Evolutionary conservation across 768 basidiomycete species (phyloP).

Genomic region (Crassisporium funariophilum): DNA sequence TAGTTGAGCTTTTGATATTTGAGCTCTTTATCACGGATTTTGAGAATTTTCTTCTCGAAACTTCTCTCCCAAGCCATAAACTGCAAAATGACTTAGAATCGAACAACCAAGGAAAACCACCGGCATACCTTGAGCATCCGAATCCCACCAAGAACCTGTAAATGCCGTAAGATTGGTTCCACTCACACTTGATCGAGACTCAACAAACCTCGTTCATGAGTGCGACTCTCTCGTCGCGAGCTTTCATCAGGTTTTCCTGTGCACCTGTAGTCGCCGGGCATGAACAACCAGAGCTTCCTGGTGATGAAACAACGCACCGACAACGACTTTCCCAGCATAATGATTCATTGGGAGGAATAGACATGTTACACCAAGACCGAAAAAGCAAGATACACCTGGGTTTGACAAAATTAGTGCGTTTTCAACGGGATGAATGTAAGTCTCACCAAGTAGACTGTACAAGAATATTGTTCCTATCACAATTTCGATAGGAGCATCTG

Average conservation of each 20-base stretch:
- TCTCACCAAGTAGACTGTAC: slow-evolving; percentile 71
- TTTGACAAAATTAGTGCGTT: not conserved
- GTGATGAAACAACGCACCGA: slow-evolving; percentile 39
- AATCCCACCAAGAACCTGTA: slow-evolving; percentile 80
- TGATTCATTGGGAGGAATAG: slow-evolving; percentile 80
- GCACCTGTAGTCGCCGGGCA: slow-evolving; percentile 44
- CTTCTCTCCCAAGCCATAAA: slow-evolving; percentile 96
- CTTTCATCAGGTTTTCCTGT: slow-evolving; percentile 89
- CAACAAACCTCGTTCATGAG: slow-evolving; percentile 76
- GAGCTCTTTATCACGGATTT: slow-evolving; percentile 78
- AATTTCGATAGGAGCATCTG: slow-evolving; percentile 81
- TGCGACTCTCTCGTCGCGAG: slow-evolving; percentile 85
- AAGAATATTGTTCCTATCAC: slow-evolving; percentile 73
- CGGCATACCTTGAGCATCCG: slow-evolving; percentile 76
- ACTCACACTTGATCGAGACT: not conserved
- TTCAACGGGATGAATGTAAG: slow-evolving; percentile 3
- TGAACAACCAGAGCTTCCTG: too few relatives aligned
- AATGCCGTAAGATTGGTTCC: not conserved
- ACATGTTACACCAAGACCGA: slow-evolving; percentile 76
- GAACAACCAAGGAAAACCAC: slow-evolving; percentile 4
- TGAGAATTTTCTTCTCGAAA: slow-evolving; percentile 76
- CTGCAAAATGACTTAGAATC: slow-evolving; percentile 31
- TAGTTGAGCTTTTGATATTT: slow-evolving; percentile 87
- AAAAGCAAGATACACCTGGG: slow-evolving; percentile 68
- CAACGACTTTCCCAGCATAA: slow-evolving; percentile 77